Percentiles rank a stretch among this genome's conserved stretches.
Evolutionary conservation across 305 asterid species (phyloP).

Genomic region (Lippia alba): DNA sequence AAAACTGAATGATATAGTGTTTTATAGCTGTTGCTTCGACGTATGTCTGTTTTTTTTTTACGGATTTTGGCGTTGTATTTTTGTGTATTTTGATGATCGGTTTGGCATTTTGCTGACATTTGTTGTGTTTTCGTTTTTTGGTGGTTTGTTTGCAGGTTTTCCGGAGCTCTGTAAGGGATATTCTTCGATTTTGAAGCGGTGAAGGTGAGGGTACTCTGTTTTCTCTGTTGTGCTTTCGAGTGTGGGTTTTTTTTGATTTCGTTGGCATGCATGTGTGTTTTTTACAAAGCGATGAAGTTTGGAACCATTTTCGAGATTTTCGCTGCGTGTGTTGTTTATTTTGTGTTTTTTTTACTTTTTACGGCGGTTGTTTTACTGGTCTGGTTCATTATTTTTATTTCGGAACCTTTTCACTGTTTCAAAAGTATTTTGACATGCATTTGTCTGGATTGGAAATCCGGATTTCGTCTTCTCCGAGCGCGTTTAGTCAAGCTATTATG

Average conservation of each 20-base stretch:
- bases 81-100: neutral
- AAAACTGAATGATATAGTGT: no score
- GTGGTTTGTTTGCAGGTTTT: constrained; percentile 27
- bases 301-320: neutral
- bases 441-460: neutral
- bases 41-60: neutral
- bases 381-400: neutral
- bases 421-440: constrained; percentile 9
- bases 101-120: neutral
- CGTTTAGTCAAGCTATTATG: neutral
- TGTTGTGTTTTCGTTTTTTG: neutral
- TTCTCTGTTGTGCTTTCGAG: neutral
- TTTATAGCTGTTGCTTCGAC: neutral
- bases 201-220: neutral
- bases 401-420: no score
- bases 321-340: neutral
- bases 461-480: neutral
- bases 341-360: neutral
- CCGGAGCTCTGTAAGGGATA: neutral
- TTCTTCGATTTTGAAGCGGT: constrained; percentile 10
- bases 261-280: constrained; percentile 37
- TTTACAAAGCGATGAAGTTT: neutral
- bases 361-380: neutral
- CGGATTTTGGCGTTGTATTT: constrained; percentile 2
- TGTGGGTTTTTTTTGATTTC: neutral